A percentile compares a stretch with the other conserved stretches of the same genome.
These are phyloP conservation scores for Apophysomyces trapeziformis DNA, from an alignment of 371 early-diverging fungal genomes.

Conservation along the genomic window DNA sequence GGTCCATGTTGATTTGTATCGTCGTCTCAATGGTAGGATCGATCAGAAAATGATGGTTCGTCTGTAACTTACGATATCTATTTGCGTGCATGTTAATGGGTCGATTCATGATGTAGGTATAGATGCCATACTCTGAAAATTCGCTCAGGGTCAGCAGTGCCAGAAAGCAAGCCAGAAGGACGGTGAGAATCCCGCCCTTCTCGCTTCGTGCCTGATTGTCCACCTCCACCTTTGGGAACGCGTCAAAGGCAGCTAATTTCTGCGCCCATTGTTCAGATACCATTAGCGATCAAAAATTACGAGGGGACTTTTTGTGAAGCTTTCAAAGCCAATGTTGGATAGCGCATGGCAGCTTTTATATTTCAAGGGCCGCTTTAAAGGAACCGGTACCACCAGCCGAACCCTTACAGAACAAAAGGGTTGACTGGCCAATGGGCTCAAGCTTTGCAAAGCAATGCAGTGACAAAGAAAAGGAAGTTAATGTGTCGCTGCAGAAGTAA, in stretches of 20 bases:
- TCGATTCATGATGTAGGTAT: not conserved
- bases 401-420: too few species aligned
- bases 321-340: too few species aligned
- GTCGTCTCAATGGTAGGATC: conserved; percentile 68
- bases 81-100: not conserved
- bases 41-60: conserved; percentile 79
- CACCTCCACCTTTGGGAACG: conserved; percentile 88
- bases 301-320: too few species aligned
- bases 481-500: too few species aligned
- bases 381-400: too few species aligned
- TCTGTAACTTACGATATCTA: conserved; percentile 58
- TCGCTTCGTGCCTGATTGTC: conserved; percentile 76
- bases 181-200: conserved; percentile 81
- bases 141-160: conserved; percentile 71
- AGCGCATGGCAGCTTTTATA: too few species aligned
- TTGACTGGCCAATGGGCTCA: too few species aligned
- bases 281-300: conserved; percentile 3
- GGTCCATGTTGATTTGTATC: conserved; percentile 86
- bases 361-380: too few species aligned
- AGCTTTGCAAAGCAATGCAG: too few species aligned
- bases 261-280: conserved; percentile 25
- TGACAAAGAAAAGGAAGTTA: too few species aligned
- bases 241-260: conserved; percentile 67
- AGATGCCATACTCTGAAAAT: conserved; percentile 60
- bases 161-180: conserved; percentile 70